phyloP scores from a whole-genome alignment of 202 grass and related monocot species.

The Schoenoplectus tabernaemontani region DNA sequence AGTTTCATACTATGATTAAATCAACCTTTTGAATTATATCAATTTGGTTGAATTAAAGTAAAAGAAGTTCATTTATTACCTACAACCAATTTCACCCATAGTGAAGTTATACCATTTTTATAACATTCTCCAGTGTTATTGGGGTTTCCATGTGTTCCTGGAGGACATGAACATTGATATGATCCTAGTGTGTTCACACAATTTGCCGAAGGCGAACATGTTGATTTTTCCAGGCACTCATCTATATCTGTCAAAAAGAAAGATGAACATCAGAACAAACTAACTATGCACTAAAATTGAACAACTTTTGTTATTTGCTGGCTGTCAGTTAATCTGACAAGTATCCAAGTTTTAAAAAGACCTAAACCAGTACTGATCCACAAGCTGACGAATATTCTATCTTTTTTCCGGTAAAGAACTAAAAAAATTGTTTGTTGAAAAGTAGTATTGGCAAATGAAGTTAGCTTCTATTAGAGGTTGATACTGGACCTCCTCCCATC shows the following conservation, averaged over 20 bases:
- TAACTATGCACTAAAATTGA: not conserved
- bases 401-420: too few species aligned
- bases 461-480: not conserved
- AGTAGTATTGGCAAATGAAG: not conserved
- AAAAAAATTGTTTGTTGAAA: too few species aligned
- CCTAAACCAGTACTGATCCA: too few species aligned
- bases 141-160: slow-evolving; percentile 25
- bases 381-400: not conserved
- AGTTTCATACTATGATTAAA: not conserved
- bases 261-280: too few species aligned
- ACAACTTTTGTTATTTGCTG: not conserved
- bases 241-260: slow-evolving; percentile 30
- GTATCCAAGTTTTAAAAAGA: too few species aligned
- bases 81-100: slow-evolving; percentile 26
- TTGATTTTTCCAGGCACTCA: slow-evolving; percentile 26
- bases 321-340: not conserved
- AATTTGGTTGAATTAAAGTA: not conserved
- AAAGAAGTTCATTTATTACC: not conserved
- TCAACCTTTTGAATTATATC: not conserved
- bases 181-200: slow-evolving; percentile 35
- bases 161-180: slow-evolving; percentile 38
- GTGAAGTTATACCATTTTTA: not conserved
- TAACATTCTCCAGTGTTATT: slow-evolving; percentile 9
- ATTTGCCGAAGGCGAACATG: slow-evolving; percentile 10
- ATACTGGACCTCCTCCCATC: too few species aligned